Base-by-base conservation (phyloP, 257 asterid genomes). In the Nicotiana undulata region DNA sequence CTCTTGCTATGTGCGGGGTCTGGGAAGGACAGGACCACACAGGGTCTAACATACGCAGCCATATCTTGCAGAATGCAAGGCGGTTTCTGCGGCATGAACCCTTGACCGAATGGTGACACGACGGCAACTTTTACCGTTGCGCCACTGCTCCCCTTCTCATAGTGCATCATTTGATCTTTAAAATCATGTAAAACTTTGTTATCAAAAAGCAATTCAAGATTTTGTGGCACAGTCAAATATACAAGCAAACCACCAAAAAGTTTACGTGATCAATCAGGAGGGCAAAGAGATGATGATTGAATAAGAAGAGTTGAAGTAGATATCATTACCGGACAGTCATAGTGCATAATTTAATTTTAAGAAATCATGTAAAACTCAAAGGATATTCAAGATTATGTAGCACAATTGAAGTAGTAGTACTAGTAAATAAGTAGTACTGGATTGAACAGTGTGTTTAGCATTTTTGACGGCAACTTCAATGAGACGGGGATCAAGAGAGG, bases 391-490 rank as follows among this genome's bases (percentile, higher is more conserved):
- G 49, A 67, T 55, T 6, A 55, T 55, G 51, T 5, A 70, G 77
- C n/a, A 26, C 15, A 34, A 58, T 31, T n/a, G 28, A 46, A 58
- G 37, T 32, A 32, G 52, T 46, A 46, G 52, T 8, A 11, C 52
- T 46, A 46, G 52, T 46, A 46, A 46, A 46, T 46, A 46, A 46
- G 40, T 68, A 81, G 60, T 89, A 93, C 99, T 90, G 80, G 94
- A 66, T 67, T 84, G 89, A 83, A 93, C 92, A 53, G 97, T 90
- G 77, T 85, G 82, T 84, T 92, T 93, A 79, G 99, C 99, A 87
- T 93, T 90, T 63, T 86, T 87, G 32, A 95, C 97, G 16, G 98
- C 99, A 79, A 92, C 76, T 80, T 95, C 97, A 68, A 95, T 91
- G 2, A 92, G 94, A 81, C 78, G 88, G 5, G 97, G 97, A 82